phyloP scores from a whole-genome alignment of 2,329 filamentous ascomycete species.

The Venturiaceae sp. region DNA sequence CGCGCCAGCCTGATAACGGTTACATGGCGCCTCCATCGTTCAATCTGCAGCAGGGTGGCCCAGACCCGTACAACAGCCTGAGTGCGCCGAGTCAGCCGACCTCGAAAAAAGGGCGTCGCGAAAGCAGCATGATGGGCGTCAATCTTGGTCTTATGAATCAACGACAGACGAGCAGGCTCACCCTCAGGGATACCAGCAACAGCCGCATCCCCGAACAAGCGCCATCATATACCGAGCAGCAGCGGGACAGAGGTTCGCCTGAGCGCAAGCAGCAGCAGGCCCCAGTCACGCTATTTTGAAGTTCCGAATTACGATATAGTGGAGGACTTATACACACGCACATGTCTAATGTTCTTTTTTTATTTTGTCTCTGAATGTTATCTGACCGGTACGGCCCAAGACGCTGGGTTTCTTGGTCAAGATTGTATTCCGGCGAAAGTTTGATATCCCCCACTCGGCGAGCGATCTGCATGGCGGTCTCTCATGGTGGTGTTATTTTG shows the following conservation, averaged over 20 bases:
- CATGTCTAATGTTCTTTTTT: not conserved
- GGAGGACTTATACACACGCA: not conserved
- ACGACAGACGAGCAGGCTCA: slow-evolving; percentile 1
- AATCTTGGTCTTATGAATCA: slow-evolving; percentile 6
- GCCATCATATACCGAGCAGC: not conserved
- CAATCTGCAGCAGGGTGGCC: not conserved
- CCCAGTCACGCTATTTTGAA: not conserved
- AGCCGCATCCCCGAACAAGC: not conserved
- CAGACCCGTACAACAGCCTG: not conserved
- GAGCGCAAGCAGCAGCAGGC: not conserved
- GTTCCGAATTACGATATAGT: not conserved
- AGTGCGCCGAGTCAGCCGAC: not conserved
- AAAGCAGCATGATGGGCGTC: slow-evolving; percentile 8
- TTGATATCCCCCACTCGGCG: not conserved
- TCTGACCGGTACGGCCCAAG: not conserved
- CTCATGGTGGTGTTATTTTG: not conserved
- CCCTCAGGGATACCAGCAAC: slow-evolving; percentile 4
- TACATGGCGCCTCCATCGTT: not conserved
- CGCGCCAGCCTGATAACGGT: not conserved
- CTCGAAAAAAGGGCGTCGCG: slow-evolving; percentile 1
- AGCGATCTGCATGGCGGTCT: not conserved
- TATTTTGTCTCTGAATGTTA: not conserved
- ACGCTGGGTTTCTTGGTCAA: not conserved
- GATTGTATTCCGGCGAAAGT: not conserved
- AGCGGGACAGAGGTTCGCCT: not conserved